Base-by-base conservation (phyloP, 257 asterid species). In the Solanum lignicaule region DNA sequence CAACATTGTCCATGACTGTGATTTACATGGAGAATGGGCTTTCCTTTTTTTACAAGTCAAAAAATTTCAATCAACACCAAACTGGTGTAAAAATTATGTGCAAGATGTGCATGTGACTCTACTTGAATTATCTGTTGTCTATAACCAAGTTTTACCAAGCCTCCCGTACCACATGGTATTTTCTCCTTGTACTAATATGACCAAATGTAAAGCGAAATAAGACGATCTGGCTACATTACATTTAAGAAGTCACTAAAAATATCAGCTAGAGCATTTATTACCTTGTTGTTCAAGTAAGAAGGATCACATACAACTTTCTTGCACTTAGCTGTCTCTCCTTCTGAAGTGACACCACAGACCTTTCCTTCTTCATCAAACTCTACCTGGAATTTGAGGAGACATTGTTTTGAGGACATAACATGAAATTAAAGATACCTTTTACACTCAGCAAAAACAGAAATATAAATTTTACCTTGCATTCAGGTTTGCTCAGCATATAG, bases 241-340 rank as follows among this genome's bases (percentile, higher is more conserved):
- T 23, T 58, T 58, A 27, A 12, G 18, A 62, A 84, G 72, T 39
- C 87, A 71, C 15, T 71, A 25, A 79, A 55, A 31, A 12, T 33
- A 71, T 79, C 46, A 38, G 79, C 86, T 36, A 78, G 76, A 46
- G 3, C 66, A 58, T 31, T 86, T 55, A 72, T 86, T 93, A 96
- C 99, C 99, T 96, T 96, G 92, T 87, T 90, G 89, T 93, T 33
- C 90, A 96, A 94, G 93, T 96, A 95, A 23, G 99, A 96, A 89
- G 99, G 98, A 90, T 96, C 98, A 7, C 98, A 96, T 25, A 96
- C 98, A 90, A 96, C 96, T 90, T 96, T 94, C 90, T 96, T 96
- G 93, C 98, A 95, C 92, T 90, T 94, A 27, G 99, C 98, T 83
- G 99, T 96, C 91, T 96, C 99, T 75, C 98, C 99, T 92, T 95